Conservation (phyloP, 2,329 filamentous ascomycete genomes). For the Atkinsonella texensis region DNA sequence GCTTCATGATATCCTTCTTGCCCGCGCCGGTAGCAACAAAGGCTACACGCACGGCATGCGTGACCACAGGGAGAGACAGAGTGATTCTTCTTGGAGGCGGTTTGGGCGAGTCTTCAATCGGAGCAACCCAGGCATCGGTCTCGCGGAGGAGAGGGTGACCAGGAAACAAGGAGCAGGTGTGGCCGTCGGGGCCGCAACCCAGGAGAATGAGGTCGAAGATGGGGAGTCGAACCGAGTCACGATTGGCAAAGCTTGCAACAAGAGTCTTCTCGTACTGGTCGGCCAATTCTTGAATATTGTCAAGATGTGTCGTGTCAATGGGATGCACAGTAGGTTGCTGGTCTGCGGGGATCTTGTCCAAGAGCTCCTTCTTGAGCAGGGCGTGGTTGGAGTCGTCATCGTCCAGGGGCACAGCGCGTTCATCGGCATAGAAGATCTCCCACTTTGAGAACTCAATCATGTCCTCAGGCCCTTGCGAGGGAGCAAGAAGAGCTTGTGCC, state of each 20-base stretch:
- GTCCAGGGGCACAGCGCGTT: conserved; percentile 85
- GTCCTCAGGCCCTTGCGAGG: conserved; percentile 40
- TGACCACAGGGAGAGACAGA: conserved; percentile 80
- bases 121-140: conserved; percentile 79
- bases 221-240: conserved; percentile 87
- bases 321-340: conserved; percentile 61
- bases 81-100: conserved; percentile 86
- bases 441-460: conserved; percentile 70
- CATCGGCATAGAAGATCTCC: conserved; percentile 98
- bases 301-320: conserved; percentile 53
- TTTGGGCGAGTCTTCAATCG: conserved; percentile 90
- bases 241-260: conserved; percentile 74
- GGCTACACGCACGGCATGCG: conserved; percentile 72
- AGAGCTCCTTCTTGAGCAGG: conserved; percentile 73
- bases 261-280: conserved; percentile 87
- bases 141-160: conserved; percentile 79
- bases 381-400: conserved; percentile 91
- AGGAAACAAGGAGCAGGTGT: conserved; percentile 95
- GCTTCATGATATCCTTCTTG: conserved; percentile 86
- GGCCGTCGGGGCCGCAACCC: conserved; percentile 89
- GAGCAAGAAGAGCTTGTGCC: conserved; percentile 65
- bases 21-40: conserved; percentile 83
- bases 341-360: conserved; percentile 71
- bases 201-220: conserved; percentile 91
- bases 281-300: conserved; percentile 82